Evolutionary conservation across 106 monocot genomes (phyloP), one percentile per base, ranked within the genome.

Genomic region (Chionographis japonica): DNA sequence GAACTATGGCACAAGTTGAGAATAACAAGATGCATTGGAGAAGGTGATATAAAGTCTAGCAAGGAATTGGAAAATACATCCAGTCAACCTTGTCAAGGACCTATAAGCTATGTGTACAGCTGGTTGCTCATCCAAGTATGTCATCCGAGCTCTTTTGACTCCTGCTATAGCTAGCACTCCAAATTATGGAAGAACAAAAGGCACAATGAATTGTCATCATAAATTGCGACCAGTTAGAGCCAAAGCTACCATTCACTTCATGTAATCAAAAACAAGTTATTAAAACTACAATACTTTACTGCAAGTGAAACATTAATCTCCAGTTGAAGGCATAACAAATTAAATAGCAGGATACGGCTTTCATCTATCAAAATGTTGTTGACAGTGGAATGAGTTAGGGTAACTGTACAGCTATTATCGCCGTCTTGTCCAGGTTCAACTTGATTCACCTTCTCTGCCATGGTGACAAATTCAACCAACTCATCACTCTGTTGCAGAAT

Each of bases 81-180:
- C 18, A 72, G 15, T 3, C 76, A 27, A 95, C 95, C 86, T 88
- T 77, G 95, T 80, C 75, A 97, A 85, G 16, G 75, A 84, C 62
- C 64, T 79, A 71, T 80, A 97, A 76, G 79, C 69, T 14, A 97
- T 82, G 72, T 63, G 92, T 19, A 97, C 89, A 66, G 80, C 83
- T 63, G 92, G 95, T 67, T 86, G 83, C 52, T 88, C 64, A 72
- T 85, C 85, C 73, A n/a, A 63, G 68, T 37, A 71, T 77, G 74
- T 61, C 52, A 69, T 59, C 42, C 95, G 86, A 66, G 86, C 82
- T 74, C 95, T 89, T 83, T 97, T 92, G 2, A 83, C 74, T 76
- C 82, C 80, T 74, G 61, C 17, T 59, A 74, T 56, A 83, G 78
- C 84, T 90, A 75, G 56, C 6, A 12, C 35, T 66, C 50, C 17